These are phyloP conservation scores for Coemansia javaensis DNA, from an alignment of 192 early-diverging fungal species.

Conservation along the genomic window DNA sequence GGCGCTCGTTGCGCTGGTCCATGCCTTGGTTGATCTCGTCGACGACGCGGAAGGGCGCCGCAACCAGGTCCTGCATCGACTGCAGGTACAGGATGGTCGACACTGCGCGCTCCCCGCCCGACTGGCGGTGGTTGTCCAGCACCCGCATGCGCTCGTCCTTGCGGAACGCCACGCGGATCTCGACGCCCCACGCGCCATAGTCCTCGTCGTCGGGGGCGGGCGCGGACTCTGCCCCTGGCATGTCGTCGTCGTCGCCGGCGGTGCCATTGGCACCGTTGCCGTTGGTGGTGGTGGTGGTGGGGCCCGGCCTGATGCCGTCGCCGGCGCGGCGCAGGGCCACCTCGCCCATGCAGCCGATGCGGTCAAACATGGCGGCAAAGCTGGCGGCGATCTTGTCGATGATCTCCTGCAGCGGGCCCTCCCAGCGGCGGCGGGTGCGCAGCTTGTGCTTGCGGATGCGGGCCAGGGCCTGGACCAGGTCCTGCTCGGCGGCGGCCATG, in stretches of 20 bases:
- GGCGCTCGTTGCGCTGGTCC: conserved; percentile 94
- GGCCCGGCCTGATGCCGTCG: conserved; percentile 28
- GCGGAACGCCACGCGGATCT: conserved; percentile 93
- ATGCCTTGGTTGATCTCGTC: conserved; percentile 99
- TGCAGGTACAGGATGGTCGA: conserved; percentile 95
- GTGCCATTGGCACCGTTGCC: background rate
- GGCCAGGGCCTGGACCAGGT: conserved; percentile 37
- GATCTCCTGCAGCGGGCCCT: conserved; percentile 56
- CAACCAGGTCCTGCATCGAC: conserved; percentile 77
- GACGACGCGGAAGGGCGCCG: conserved; percentile 94
- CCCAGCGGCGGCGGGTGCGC: conserved; percentile 57
- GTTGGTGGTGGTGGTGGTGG: too few relatives aligned
- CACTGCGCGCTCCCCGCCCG: conserved; percentile 94
- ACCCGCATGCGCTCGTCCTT: conserved; percentile 75
- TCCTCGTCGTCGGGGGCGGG: conserved; percentile 73
- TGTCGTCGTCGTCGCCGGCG: background rate
- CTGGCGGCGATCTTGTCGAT: conserved; percentile 59
- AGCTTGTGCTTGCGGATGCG: conserved; percentile 34
- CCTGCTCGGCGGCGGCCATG: conserved; percentile 33
- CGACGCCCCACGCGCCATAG: conserved; percentile 89
- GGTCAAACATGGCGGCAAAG: conserved; percentile 70
- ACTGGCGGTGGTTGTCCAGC: conserved; percentile 86
- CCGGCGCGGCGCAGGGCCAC: conserved; percentile 24
- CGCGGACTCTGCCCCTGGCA: too few relatives aligned
- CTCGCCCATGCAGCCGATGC: conserved; percentile 51